Evolutionary conservation across 345 rosid species (phyloP).

Genomic region (Zanthoxylum bungeanum): DNA sequence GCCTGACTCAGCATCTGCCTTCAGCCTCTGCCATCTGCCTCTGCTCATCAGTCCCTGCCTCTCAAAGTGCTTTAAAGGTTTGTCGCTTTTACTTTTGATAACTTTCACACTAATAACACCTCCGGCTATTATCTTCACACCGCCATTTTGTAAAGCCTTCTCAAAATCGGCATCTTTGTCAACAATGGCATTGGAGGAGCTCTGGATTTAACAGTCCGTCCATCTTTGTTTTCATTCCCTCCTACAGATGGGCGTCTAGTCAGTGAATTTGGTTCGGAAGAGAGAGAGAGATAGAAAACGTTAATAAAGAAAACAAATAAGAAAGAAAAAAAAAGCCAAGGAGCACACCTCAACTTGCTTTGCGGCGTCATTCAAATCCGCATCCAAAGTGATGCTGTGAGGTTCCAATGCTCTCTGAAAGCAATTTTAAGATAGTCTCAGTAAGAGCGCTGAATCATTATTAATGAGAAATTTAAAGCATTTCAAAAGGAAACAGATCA

Average conservation of each 20-base stretch:
- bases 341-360: no score
- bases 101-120: no score
- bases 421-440: no score
- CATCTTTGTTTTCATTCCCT: no score
- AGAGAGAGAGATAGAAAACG: not conserved
- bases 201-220: no score
- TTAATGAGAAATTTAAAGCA: not conserved
- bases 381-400: no score
- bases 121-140: constrained; percentile 48
- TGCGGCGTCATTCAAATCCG: no score
- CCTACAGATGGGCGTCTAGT: constrained; percentile 31
- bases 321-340: not conserved
- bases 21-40: no score
- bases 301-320: not conserved
- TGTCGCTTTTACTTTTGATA: constrained; percentile 35
- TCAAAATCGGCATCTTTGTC: constrained; percentile 63
- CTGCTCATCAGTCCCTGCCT: no score
- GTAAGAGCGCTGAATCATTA: not conserved
- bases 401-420: no score
- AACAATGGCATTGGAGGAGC: constrained; percentile 60
- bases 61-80: constrained; percentile 43
- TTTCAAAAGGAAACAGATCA: not conserved
- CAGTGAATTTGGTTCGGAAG: not conserved
- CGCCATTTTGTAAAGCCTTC: constrained; percentile 54
- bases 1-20: no score